Evolutionary conservation across 202 grass and related monocot genomes (phyloP).

Genomic region (Cymbopogon flexuosus): DNA sequence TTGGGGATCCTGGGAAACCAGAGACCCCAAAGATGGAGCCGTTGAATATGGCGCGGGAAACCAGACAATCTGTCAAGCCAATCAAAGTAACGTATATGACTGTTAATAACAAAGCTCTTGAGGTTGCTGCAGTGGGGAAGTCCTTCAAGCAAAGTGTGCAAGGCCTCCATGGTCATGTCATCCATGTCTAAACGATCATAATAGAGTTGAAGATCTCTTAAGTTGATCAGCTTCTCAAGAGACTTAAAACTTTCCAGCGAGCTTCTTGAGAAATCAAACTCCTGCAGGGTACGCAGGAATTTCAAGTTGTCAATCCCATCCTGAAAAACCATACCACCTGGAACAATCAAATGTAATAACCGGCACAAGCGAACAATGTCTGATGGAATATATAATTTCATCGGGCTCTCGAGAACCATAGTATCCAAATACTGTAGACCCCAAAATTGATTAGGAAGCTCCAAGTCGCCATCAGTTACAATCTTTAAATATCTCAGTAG

Average conservation of each 20-base stretch:
- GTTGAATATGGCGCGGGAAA: not conserved
- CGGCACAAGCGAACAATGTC: not conserved
- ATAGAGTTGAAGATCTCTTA: not conserved
- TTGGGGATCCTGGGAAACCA: not conserved
- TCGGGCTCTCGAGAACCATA: not conserved
- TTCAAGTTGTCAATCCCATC: not conserved
- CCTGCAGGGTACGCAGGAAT: not conserved
- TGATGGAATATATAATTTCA: not conserved
- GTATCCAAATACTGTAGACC: not conserved
- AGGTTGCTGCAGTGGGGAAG: not conserved
- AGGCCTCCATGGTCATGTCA: not conserved
- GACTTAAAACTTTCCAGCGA: not conserved
- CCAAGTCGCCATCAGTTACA: not conserved
- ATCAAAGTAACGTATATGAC: not conserved
- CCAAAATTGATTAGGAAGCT: not conserved
- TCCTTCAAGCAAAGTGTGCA: not conserved
- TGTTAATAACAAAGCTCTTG: not conserved
- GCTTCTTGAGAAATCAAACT: not conserved
- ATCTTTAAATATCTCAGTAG: constrained; percentile 6
- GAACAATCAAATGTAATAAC: not conserved
- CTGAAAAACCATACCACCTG: not conserved
- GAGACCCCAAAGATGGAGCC: not conserved
- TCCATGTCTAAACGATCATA: not conserved
- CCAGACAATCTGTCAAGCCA: not conserved
- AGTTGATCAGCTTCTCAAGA: not conserved